Evolutionary conservation across 108 stramenopile species (phyloP).

Genomic region (Chaetoceros tenuissimus): DNA sequence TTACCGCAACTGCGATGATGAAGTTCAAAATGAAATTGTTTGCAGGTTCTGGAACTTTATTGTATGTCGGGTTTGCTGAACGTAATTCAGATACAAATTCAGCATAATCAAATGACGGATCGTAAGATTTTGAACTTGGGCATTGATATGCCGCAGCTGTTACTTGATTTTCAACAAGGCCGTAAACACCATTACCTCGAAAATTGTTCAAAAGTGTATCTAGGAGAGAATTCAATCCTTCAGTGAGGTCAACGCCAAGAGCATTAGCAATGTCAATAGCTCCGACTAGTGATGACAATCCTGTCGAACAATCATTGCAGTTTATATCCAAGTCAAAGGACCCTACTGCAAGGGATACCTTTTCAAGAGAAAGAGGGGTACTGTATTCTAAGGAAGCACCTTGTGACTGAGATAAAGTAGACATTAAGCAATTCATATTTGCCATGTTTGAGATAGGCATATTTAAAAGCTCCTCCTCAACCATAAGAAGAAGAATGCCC

Average conservation of each 20-base stretch:
- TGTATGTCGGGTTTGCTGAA: too few species aligned
- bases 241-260: constrained; percentile 37
- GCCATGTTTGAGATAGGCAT: constrained; percentile 39
- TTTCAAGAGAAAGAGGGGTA: constrained; percentile 29
- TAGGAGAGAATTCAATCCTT: constrained; percentile 38
- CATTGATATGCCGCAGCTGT: constrained; percentile 47
- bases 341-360: constrained; percentile 31
- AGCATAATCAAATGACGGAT: constrained; percentile 16
- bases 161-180: not conserved
- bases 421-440: constrained; percentile 69
- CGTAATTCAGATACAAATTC: too few species aligned
- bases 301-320: constrained; percentile 55
- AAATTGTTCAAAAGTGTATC: constrained; percentile 32
- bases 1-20: not conserved
- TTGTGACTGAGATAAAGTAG: constrained; percentile 45
- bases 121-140: constrained; percentile 44
- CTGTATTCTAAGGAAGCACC: constrained; percentile 34
- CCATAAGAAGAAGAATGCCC: not conserved
- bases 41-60: not conserved
- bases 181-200: not conserved
- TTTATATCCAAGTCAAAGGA: constrained; percentile 36
- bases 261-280: constrained; percentile 28
- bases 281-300: constrained; percentile 42
- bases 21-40: not conserved
- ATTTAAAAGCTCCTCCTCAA: not conserved